These are phyloP conservation scores for Pyrus communis DNA, from an alignment of 306 rosid genomes.

Conservation along the genomic window DNA sequence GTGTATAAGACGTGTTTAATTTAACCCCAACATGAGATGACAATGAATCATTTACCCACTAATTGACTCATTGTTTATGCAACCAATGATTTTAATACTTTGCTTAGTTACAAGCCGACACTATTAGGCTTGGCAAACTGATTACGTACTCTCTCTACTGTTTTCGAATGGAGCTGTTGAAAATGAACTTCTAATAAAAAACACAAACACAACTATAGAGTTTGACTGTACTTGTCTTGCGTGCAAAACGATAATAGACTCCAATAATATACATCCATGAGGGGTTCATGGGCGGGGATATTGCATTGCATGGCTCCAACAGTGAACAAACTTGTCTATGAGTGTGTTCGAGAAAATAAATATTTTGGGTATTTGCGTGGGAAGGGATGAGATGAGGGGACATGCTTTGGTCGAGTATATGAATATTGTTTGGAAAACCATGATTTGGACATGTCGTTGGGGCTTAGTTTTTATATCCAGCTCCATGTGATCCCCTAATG, in stretches of 20 bases:
- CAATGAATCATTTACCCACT: no score
- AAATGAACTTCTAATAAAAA: background rate
- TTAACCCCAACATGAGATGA: no score
- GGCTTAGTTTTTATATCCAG: constrained; percentile 5
- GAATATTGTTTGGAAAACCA: constrained; percentile 12
- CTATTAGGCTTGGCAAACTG: background rate
- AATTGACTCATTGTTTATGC: no score
- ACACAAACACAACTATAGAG: background rate
- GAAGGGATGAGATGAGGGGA: background rate
- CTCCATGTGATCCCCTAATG: constrained; percentile 16
- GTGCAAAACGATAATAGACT: background rate
- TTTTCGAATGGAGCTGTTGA: background rate
- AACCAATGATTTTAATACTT: no score
- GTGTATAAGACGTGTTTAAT: no score
- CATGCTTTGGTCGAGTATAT: constrained; percentile 8
- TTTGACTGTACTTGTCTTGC: constrained; percentile 12
- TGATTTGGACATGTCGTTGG: constrained; percentile 25
- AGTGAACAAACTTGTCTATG: background rate
- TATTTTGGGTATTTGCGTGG: constrained; percentile 3
- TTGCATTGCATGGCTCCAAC: background rate
- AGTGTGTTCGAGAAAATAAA: background rate
- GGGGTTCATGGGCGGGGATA: background rate
- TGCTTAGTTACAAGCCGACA: no score
- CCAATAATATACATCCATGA: no score
- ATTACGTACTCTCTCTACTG: background rate